Base-by-base conservation (phyloP, 108 stramenopile species). In the Conticribra guillardii region DNA sequence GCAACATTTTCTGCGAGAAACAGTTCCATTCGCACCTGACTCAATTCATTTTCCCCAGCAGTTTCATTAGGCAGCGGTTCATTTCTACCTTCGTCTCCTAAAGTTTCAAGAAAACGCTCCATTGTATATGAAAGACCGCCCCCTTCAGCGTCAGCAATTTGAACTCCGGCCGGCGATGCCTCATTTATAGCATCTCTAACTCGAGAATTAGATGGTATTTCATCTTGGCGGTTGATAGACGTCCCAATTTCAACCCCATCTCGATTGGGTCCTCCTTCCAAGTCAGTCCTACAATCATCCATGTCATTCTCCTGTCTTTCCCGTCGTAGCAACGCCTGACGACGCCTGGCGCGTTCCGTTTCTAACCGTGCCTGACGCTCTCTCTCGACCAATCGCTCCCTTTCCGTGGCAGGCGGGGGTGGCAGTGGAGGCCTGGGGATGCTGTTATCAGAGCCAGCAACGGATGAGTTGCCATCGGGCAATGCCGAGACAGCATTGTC, bases 291-390 rank as follows among this genome's bases (percentile, higher is more conserved):
- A 50, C 2, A 21, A 5, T 54, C 53, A 30, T 56, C 29, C 0
- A 26, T 30, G 28, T 56, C 1, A 19, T 56, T 9, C 22, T 41
- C 31, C 34, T 30, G 30, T n/a, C 24, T 22, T 31, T 57, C 22
- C 32, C 54, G 53, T 32, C 67, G 30, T 26, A 48, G 44, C 17
- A 68, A 56, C 11, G 67, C 67, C 21, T 68, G 46, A 49, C 55
- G 56, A 34, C 67, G 53, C 4, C 87, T 52, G 1, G 86, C 87
- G 2, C 87, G 79, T 59, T 91, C 87, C 23, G 85, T 82, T 61
- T 91, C 90, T 2, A 88, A 67, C 16, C 90, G 79, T 17, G 84
- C 75, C 62, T 88, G 82, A 5, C 87, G 86, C 80, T 91, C 90
- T 18, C 87, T 81, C 46, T 85, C 74, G 1, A 91, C 86, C 50